phyloP scores from a whole-genome alignment of 2,329 filamentous ascomycete species.

The Zymoseptoria crescenta region DNA sequence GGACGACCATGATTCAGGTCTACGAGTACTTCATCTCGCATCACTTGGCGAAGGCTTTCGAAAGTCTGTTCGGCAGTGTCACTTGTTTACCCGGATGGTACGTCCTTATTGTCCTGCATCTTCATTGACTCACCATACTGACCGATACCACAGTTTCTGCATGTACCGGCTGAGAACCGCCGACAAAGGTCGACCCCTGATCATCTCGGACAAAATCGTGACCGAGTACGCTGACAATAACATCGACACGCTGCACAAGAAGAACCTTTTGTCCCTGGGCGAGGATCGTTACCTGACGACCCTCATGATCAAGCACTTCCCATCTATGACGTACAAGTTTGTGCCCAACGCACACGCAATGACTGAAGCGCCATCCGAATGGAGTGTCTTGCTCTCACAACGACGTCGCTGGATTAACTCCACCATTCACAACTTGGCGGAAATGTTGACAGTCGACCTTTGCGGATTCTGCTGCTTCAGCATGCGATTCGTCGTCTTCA shows the following conservation, averaged over 20 bases:
- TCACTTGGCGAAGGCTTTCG: constrained; percentile 92
- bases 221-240: constrained; percentile 80
- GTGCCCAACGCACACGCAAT: constrained; percentile 85
- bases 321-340: constrained; percentile 92
- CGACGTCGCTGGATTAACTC: constrained; percentile 99
- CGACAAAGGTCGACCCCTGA: constrained; percentile 87
- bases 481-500: constrained; percentile 95
- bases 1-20: constrained; percentile 99
- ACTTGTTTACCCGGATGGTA: constrained; percentile 99
- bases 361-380: constrained; percentile 88
- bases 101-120: constrained; percentile 35
- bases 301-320: constrained; percentile 97
- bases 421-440: constrained; percentile 90
- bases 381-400: constrained; percentile 92
- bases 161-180: constrained; percentile 96
- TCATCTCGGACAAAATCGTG: constrained; percentile 84
- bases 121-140: constrained; percentile 15
- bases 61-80: constrained; percentile 93
- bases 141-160: constrained; percentile 74
- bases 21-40: constrained; percentile 99
- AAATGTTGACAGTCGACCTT: constrained; percentile 84
- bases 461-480: constrained; percentile 99
- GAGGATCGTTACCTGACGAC: constrained; percentile 97
- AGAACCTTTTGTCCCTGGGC: constrained; percentile 87
- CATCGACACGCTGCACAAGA: constrained; percentile 88